phyloP scores from a whole-genome alignment of 2,329 filamentous ascomycete genomes.

The Byssothecium circinans region DNA sequence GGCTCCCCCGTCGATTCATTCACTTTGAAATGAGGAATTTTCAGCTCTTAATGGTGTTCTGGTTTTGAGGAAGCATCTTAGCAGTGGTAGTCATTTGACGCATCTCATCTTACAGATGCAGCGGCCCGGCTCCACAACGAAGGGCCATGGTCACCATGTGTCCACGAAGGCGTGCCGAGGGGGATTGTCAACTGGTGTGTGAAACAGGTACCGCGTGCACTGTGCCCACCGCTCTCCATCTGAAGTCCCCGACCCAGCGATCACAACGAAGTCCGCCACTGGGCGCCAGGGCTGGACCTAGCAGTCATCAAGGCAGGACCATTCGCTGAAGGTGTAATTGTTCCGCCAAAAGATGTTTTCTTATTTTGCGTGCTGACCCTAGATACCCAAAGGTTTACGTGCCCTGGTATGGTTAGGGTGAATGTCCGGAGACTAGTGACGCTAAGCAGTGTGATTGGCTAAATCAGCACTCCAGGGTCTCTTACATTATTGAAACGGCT shows the following conservation, averaged over 20 bases:
- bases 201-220: conserved; percentile 6
- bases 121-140: conserved; percentile 7
- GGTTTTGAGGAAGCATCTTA: conserved; percentile 1
- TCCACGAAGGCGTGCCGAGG: conserved; percentile 5
- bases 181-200: conserved; percentile 2
- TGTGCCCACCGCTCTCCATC: neutral
- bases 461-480: neutral
- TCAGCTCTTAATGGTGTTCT: conserved; percentile 13
- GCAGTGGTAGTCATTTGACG: conserved; percentile 19
- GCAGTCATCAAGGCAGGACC: too few species aligned
- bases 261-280: neutral
- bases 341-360: neutral
- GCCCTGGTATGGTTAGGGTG: too few species aligned
- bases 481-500: neutral
- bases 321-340: neutral
- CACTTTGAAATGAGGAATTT: conserved; percentile 9
- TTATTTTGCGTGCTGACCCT: neutral
- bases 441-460: neutral
- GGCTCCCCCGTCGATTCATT: conserved; percentile 13
- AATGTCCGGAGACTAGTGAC: neutral
- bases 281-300: neutral
- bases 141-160: conserved; percentile 5
- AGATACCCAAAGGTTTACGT: too few species aligned
- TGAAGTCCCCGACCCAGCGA: neutral
- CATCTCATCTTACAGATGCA: neutral